These are phyloP conservation scores for Mercurialis annua DNA, from an alignment of 345 rosid genomes.

Conservation along the genomic window DNA sequence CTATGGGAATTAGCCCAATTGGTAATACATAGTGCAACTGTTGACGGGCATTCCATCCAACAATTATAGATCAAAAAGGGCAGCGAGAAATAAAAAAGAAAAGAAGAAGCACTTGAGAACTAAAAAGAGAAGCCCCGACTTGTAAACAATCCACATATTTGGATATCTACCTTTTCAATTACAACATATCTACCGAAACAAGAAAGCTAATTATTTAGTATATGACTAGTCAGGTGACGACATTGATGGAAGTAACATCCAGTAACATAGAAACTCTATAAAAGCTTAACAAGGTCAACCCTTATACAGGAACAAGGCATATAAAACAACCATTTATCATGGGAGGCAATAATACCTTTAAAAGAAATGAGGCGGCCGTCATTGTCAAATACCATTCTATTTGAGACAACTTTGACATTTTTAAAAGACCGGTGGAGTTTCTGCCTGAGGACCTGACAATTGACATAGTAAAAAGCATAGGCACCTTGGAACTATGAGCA, in stretches of 20 bases:
- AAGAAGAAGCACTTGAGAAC: no score
- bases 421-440: conserved; percentile 64
- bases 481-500: neutral
- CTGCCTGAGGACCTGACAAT: conserved; percentile 90
- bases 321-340: neutral
- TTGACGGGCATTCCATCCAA: neutral
- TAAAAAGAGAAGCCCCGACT: no score
- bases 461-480: conserved; percentile 22
- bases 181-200: neutral
- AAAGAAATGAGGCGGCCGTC: conserved; percentile 64
- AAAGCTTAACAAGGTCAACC: neutral
- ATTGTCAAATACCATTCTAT: conserved; percentile 64
- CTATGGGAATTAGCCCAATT: no score
- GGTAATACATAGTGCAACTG: no score
- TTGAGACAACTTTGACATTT: conserved; percentile 76
- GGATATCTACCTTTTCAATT: neutral
- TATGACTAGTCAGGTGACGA: neutral
- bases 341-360: conserved; percentile 47
- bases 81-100: neutral
- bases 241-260: neutral
- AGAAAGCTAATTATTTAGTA: neutral
- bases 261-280: neutral
- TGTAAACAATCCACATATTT: neutral
- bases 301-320: neutral
- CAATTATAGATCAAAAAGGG: neutral